These are phyloP conservation scores for Xylariaceae sp. DNA, from an alignment of 2,329 filamentous ascomycete species.

Conservation along the genomic window DNA sequence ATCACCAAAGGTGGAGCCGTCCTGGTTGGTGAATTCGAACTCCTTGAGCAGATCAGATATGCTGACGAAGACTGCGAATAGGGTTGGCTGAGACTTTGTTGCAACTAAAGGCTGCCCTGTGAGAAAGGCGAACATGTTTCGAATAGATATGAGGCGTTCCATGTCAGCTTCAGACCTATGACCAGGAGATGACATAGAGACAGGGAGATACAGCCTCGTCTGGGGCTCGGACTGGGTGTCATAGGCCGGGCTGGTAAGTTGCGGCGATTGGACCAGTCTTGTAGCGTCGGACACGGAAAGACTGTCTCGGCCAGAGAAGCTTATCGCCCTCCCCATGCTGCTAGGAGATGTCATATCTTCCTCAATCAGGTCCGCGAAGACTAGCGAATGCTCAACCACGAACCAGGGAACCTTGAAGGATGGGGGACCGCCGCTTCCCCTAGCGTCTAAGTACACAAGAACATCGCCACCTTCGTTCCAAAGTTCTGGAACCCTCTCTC, in stretches of 20 bases:
- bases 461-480: conserved; percentile 59
- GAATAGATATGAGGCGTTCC: conserved; percentile 52
- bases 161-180: conserved; percentile 40
- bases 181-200: conserved; percentile 34
- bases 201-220: conserved; percentile 50
- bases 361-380: conserved; percentile 49
- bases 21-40: conserved; percentile 52
- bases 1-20: conserved; percentile 55
- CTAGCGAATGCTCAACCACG: conserved; percentile 47
- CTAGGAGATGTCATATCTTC: conserved; percentile 35
- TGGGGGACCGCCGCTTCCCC: conserved; percentile 43
- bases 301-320: conserved; percentile 43
- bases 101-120: conserved; percentile 58
- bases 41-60: conserved; percentile 50
- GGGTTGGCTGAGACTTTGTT: conserved; percentile 46
- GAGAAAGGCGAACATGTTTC: conserved; percentile 63
- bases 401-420: conserved; percentile 57
- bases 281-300: conserved; percentile 47
- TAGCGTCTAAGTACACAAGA: conserved; percentile 52
- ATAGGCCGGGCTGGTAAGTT: conserved; percentile 34
- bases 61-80: conserved; percentile 50
- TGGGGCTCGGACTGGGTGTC: conserved; percentile 35
- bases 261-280: conserved; percentile 33
- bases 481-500: conserved; percentile 59
- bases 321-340: conserved; percentile 33